phyloP scores from a whole-genome alignment of 2,329 filamentous ascomycete genomes.

The Colletotrichum plurivorum region DNA sequence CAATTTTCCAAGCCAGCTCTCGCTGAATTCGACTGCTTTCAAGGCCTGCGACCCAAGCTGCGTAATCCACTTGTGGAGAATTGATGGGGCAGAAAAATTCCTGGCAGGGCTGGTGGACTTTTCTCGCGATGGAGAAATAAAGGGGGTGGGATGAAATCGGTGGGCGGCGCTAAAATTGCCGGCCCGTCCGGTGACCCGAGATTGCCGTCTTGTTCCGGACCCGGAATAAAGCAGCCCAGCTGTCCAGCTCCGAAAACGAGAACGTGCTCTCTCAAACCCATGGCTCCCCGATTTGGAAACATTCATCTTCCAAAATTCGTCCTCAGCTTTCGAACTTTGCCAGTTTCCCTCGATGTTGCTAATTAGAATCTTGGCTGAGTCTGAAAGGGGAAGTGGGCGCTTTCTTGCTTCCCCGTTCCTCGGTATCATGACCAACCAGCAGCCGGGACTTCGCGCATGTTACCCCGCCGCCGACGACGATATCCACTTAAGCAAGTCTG shows the following conservation, averaged over 20 bases:
- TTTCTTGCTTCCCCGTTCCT: too few relatives aligned
- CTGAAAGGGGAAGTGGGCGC: too few relatives aligned
- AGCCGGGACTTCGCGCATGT: not conserved
- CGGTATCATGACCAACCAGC: constrained; percentile 8
- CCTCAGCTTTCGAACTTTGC: too few relatives aligned
- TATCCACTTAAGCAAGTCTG: not conserved
- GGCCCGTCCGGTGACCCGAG: constrained; percentile 11
- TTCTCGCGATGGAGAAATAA: constrained; percentile 2
- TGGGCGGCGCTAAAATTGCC: constrained; percentile 27
- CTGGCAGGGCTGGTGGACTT: not conserved
- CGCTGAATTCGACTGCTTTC: too few relatives aligned
- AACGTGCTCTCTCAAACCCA: not conserved
- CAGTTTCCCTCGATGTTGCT: too few relatives aligned
- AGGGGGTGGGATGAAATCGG: constrained; percentile 13
- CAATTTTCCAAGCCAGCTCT: too few relatives aligned
- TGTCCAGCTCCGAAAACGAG: not conserved
- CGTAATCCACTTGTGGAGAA: not conserved
- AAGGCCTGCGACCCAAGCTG: not conserved
- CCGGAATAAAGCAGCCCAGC: not conserved
- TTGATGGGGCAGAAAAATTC: not conserved
- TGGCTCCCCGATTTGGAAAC: too few relatives aligned
- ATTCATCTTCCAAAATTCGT: too few relatives aligned
- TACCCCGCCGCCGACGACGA: not conserved
- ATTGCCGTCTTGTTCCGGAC: not conserved
- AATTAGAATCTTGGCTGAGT: too few relatives aligned